Base-by-base conservation (phyloP, 2,329 filamentous ascomycete species). In the Paecilomyces dactylethromorphus region DNA sequence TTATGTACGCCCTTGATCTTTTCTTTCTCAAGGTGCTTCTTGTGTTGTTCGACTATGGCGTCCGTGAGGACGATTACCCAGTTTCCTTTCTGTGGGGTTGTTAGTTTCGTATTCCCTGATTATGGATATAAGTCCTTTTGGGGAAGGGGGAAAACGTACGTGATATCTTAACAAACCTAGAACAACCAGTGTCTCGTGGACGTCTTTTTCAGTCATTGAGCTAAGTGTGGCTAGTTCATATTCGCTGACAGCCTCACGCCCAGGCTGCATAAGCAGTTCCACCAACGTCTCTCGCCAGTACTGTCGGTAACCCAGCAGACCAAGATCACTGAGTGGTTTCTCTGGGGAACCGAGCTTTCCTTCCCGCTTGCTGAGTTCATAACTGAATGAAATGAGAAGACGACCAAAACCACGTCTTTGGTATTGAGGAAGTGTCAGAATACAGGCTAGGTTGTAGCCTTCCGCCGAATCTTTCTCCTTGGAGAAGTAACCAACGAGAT, bases 381-480 rank as follows among this genome's bases (percentile, higher is more conserved):
- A 99, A 4, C 91, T 96, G 76, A 99, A 97, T 65, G 96, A 92
- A 67, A 99, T 99, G 59, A 99, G 83, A 12, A 99, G 82, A 60
- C 91, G 88, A 24, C 95, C 94, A 68, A 94, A 97, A 0, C 94
- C 94, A 70, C 95, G 94, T 24, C 94, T 86, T 75, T 99, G 94
- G 67, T 95, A 97, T 71, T 99, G 95, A 0, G 94, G 94, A 3
- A 99, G 81, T 0, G 94, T 99, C 60, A 99, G 81, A 72, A 99
- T 99, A 83, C 95, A 99, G 3, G 94, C 95, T 32, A 99, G 88
- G 71, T 99, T 99, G 82, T 97, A 99, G 31, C 90, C 91, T 68
- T 99, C 95, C 0, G 92, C 92, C 45, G 89, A 93, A 75, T 99
- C 94, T 67, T 99, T 99, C 74, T 99, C 94, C 73, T 99, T 99